phyloP scores from a whole-genome alignment of 208 protist species.

The Leishmania turanica region DNA sequence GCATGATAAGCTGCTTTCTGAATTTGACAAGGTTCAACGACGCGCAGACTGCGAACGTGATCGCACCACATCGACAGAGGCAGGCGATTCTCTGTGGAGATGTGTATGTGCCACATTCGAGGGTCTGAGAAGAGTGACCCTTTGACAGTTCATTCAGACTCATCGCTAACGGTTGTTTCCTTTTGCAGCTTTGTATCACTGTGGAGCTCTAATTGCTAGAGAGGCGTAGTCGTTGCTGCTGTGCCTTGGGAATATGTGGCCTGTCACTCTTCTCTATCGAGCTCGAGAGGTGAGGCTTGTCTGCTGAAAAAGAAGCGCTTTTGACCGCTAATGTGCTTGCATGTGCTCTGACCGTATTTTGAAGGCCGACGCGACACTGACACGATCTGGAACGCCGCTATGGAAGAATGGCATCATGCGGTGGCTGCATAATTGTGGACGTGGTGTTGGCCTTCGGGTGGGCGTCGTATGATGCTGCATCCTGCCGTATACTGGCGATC shows the following conservation, averaged over 20 bases:
- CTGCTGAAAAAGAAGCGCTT: background rate
- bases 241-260: background rate
- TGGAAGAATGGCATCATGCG: background rate
- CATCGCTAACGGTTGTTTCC: background rate
- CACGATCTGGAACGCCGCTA: background rate
- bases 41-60: background rate
- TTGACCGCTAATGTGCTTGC: background rate
- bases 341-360: background rate
- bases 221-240: background rate
- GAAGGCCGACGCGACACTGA: background rate
- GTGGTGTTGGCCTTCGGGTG: background rate
- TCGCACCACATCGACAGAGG: background rate
- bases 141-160: background rate
- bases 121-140: background rate
- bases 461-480: background rate
- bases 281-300: background rate
- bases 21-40: background rate
- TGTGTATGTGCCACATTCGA: background rate
- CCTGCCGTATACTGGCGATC: background rate
- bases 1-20: background rate
- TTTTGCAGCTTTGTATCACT: background rate
- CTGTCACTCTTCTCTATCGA: background rate
- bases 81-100: background rate
- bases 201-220: background rate
- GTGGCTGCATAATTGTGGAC: background rate